Conservation (phyloP, 2,329 filamentous ascomycete genomes). For the Amylocarpus encephaloides region DNA sequence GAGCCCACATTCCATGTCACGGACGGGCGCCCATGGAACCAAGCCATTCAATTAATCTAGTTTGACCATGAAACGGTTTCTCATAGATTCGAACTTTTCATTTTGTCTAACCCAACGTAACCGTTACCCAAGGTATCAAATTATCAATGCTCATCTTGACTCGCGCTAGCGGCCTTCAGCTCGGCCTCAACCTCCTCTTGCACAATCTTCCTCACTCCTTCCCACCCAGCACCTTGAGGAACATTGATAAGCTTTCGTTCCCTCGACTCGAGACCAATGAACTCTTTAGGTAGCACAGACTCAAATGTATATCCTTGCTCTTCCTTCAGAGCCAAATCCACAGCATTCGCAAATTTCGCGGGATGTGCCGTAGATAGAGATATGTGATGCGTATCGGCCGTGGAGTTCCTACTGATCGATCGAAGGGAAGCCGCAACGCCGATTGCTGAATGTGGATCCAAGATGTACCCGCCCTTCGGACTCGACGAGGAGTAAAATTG, state of each 20-base stretch:
- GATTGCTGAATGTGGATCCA: constrained; percentile 90
- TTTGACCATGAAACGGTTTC: too few relatives aligned
- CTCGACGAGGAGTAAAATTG: constrained; percentile 41
- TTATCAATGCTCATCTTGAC: neutral
- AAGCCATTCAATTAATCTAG: too few relatives aligned
- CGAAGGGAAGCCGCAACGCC: constrained; percentile 71
- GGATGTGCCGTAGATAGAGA: constrained; percentile 90
- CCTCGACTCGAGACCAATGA: constrained; percentile 69
- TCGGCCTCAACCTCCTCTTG: constrained; percentile 66
- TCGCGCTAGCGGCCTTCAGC: constrained; percentile 33
- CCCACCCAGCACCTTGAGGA: constrained; percentile 58
- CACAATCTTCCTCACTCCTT: constrained; percentile 69
- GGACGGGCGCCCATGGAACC: too few relatives aligned
- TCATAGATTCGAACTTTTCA: too few relatives aligned
- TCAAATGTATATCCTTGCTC: constrained; percentile 71
- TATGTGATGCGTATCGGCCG: constrained; percentile 55
- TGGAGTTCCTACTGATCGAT: constrained; percentile 51
- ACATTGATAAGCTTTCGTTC: constrained; percentile 68
- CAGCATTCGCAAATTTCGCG: constrained; percentile 85
- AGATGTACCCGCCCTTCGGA: constrained; percentile 60
- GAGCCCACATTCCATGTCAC: too few relatives aligned
- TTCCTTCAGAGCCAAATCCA: constrained; percentile 69
- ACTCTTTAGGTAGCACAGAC: constrained; percentile 74
- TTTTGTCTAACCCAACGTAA: neutral
- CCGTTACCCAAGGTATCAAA: too few relatives aligned